Evolutionary conservation across 495 filamentous ascomycete genomes (phyloP).

Genomic region (Staphylotrichum tortipilum): DNA sequence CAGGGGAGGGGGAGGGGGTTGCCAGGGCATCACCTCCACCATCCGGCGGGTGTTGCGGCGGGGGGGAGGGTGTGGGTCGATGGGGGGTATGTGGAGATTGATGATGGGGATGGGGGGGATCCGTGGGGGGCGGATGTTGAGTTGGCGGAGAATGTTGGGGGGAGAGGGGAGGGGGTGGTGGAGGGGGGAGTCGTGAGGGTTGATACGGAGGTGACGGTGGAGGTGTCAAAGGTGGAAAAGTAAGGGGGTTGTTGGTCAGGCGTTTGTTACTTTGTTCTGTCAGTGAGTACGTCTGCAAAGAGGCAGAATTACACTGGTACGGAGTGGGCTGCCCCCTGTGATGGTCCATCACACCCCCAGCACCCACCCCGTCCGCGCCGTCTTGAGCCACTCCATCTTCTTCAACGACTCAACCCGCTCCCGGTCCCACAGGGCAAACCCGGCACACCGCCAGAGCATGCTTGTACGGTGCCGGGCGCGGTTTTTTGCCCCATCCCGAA

Average conservation of each 20-base stretch:
- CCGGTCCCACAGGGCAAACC: neutral
- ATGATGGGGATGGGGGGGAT: conserved; percentile 7
- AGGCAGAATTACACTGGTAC: too few relatives aligned
- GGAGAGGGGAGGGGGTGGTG: neutral
- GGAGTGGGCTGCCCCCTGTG: too few relatives aligned
- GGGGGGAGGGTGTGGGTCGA: conserved; percentile 2
- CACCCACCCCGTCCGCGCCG: neutral
- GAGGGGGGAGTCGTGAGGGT: conserved; percentile 4
- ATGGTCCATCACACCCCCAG: too few relatives aligned
- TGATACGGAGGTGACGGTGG: conserved; percentile 3
- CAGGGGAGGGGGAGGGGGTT: neutral
- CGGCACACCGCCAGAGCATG: neutral
- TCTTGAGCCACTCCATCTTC: too few relatives aligned
- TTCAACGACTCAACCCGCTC: neutral
- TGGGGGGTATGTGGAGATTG: conserved; percentile 18
- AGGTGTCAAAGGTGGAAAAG: neutral
- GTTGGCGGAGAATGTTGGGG: conserved; percentile 9
- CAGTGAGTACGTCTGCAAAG: too few relatives aligned
- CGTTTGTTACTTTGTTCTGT: too few relatives aligned
- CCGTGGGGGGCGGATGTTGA: conserved; percentile 15
- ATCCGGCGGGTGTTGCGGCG: neutral
- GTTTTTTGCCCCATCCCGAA: too few relatives aligned
- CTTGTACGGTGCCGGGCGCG: too few relatives aligned
- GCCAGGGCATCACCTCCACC: too few relatives aligned
- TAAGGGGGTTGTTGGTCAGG: too few relatives aligned